These are phyloP conservation scores for Curvularia hawaiiensis DNA, from an alignment of 2,329 filamentous ascomycete species.

Conservation along the genomic window DNA sequence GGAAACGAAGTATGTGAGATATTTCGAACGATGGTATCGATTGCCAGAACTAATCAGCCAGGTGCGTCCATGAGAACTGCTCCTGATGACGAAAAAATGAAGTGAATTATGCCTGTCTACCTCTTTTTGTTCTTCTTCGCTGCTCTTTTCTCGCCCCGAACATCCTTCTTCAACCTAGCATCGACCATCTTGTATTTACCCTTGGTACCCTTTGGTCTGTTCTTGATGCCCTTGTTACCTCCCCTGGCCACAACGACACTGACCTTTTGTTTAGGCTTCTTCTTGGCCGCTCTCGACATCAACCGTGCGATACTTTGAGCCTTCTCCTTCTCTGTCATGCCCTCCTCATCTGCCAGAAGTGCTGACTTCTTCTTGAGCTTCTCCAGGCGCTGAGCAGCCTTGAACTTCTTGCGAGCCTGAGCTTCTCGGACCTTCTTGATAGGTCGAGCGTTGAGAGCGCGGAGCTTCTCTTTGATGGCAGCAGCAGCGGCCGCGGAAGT, in stretches of 20 bases:
- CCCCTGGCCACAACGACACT: constrained; percentile 90
- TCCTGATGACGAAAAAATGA: not conserved
- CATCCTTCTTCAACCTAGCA: constrained; percentile 93
- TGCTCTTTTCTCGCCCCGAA: constrained; percentile 81
- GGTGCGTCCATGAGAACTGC: not conserved
- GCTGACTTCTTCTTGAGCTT: constrained; percentile 98
- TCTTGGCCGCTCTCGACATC: constrained; percentile 80
- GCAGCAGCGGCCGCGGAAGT: constrained; percentile 87
- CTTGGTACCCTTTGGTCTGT: constrained; percentile 88
- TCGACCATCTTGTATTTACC: constrained; percentile 98
- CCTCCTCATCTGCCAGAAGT: constrained; percentile 83
- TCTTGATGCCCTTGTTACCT: constrained; percentile 81
- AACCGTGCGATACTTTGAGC: constrained; percentile 80
- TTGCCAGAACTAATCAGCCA: not conserved
- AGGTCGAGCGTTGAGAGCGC: constrained; percentile 90
- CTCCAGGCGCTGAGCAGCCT: constrained; percentile 87
- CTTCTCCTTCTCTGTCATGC: constrained; percentile 96
- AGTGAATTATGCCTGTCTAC: not conserved
- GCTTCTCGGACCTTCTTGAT: constrained; percentile 99
- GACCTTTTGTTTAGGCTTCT: constrained; percentile 82
- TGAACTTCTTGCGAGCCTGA: constrained; percentile 95
- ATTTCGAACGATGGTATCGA: not conserved
- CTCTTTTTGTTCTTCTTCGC: constrained; percentile 70
- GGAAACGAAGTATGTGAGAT: not conserved
- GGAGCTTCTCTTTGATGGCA: constrained; percentile 93